Base-by-base conservation (phyloP, 208 protist species). In the Wallacemonas rigidus region DNA sequence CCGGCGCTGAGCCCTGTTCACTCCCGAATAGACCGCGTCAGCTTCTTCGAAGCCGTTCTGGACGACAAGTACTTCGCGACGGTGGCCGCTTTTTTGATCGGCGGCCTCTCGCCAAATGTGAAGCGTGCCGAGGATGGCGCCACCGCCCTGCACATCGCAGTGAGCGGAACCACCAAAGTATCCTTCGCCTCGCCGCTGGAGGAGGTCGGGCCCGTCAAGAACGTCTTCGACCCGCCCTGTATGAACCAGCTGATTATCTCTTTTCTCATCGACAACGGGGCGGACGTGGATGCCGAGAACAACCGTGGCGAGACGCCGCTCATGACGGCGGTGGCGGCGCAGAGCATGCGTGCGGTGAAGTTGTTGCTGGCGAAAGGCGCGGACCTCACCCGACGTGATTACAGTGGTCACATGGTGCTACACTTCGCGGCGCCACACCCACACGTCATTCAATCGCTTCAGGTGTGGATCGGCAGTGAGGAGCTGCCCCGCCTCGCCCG, bases 231-330 rank as follows among this genome's bases (percentile, higher is more conserved):
- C 63, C 40, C 62, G 6, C 71, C 67, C 2, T 89, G 83, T 55
- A 63, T 58, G 0, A 92, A 95, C 48, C 67, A 73, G 26, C 61
- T 83, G 3, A 86, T 94, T n/a, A 71, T 94, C 11, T 60, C 57
- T 2, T 92, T 96, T 56, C 78, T 96, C 1, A 69, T 96, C 35
- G 87, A 96, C 70, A 90, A 91, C 70, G 88, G 85, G 3, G 86
- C 84, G 9, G 76, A 91, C 62, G 71, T 92, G n/a, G 84, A 96
- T 70, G 76, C 75, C 26, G 76, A 77, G 48, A 45, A 50, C 3
- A 17, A 41, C 8, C 69, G 67, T n/a, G 83, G 85, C 11, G 77
- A 90, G 56, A 97, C 92, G 35, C 85, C 90, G 51, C 79, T 97
- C 6, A 97, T 97, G 88, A 67, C 89, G 36, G 90, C 88, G 1